Evolutionary conservation across 1,284 basidiomycete genomes (phyloP).

Genomic region (Ceratobasidium sp.): DNA sequence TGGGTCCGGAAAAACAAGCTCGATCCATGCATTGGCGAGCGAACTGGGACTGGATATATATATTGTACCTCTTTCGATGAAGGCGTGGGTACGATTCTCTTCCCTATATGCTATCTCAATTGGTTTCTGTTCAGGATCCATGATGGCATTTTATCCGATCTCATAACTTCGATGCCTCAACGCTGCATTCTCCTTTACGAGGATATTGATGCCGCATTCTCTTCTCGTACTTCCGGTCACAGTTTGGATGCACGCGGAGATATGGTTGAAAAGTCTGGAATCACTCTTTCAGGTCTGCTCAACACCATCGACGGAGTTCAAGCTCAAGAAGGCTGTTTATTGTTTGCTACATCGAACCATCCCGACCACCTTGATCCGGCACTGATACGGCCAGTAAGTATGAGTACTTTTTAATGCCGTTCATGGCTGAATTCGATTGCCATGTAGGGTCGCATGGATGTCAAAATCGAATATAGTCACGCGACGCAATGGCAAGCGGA

Average conservation of each 20-base stretch:
- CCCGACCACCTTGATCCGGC: constrained; percentile 65
- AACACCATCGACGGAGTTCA: constrained; percentile 65
- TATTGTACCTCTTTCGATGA: constrained; percentile 63
- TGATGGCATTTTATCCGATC: constrained; percentile 59
- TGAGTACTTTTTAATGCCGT: neutral
- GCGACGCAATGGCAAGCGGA: constrained; percentile 61
- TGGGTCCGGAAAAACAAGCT: constrained; percentile 58
- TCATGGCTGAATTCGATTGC: neutral
- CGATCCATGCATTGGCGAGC: constrained; percentile 65
- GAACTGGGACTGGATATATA: constrained; percentile 70
- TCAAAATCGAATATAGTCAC: constrained; percentile 61
- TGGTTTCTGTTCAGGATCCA: constrained; percentile 56
- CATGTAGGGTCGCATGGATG: constrained; percentile 61
- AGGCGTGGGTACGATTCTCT: constrained; percentile 55
- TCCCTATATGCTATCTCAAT: neutral
- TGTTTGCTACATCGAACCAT: constrained; percentile 68
- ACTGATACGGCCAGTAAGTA: constrained; percentile 56
- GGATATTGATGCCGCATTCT: constrained; percentile 67
- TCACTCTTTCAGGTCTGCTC: constrained; percentile 63
- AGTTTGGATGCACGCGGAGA: constrained; percentile 33
- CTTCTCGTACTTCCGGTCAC: constrained; percentile 51
- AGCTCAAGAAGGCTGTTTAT: constrained; percentile 63
- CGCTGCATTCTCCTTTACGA: constrained; percentile 64
- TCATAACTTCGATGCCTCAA: constrained; percentile 61
- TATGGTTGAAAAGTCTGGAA: constrained; percentile 43